phyloP scores from a whole-genome alignment of 1,284 basidiomycete genomes.

The Malassezia restricta region DNA sequence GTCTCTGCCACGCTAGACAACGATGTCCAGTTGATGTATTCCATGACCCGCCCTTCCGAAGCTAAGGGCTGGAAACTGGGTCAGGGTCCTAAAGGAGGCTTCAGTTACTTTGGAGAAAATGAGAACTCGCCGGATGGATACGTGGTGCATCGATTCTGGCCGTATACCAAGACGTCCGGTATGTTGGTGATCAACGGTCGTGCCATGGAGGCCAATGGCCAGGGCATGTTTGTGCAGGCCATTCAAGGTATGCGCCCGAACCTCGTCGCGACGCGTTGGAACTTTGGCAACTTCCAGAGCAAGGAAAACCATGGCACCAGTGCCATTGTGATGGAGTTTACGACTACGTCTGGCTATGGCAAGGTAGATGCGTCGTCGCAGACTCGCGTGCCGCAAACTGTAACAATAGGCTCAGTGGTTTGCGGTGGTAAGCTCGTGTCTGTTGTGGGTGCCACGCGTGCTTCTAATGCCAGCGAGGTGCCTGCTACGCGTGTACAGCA shows the following conservation, averaged over 20 bases:
- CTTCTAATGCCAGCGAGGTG: constrained; percentile 1
- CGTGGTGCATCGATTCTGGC: constrained; percentile 43
- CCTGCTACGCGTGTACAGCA: constrained; percentile 61
- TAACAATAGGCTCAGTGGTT: constrained; percentile 74
- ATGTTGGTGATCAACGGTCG: constrained; percentile 62
- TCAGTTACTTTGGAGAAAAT: constrained; percentile 67
- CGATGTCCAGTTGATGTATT: constrained; percentile 68
- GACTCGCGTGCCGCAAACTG: constrained; percentile 40
- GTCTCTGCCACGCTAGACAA: constrained; percentile 69
- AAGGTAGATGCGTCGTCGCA: background rate
- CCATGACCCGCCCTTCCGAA: constrained; percentile 58
- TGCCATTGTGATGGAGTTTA: constrained; percentile 89
- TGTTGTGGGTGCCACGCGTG: constrained; percentile 51
- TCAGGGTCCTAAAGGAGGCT: constrained; percentile 71
- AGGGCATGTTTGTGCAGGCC: constrained; percentile 88
- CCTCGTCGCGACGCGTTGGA: constrained; percentile 83
- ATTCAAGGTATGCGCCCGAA: constrained; percentile 98
- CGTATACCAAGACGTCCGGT: constrained; percentile 54
- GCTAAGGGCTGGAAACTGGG: constrained; percentile 85
- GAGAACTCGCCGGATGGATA: constrained; percentile 28
- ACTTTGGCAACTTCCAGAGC: constrained; percentile 75
- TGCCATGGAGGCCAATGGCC: constrained; percentile 57
- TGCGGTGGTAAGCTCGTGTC: constrained; percentile 62
- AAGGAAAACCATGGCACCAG: constrained; percentile 54
- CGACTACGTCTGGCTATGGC: constrained; percentile 52